Base-by-base conservation (phyloP, 371 early-diverging fungal genomes). In the Mortierella sp. region DNA sequence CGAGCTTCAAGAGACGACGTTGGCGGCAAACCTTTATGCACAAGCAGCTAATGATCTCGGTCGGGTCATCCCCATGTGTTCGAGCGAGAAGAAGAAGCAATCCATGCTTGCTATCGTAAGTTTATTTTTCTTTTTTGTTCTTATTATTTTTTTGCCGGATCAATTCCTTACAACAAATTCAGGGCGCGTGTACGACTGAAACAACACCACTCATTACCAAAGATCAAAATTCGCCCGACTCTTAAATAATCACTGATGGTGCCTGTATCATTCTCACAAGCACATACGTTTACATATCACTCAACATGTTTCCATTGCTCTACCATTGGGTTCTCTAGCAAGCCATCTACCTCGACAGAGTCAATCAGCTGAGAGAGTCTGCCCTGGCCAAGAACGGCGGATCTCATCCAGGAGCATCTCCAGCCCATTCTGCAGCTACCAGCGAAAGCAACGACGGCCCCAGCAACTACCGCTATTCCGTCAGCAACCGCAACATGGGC, bases 51-150 rank as follows among this genome's bases (percentile, higher is more conserved):
- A 78, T 54, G 87, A 87, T 73, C 87, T 87, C 38, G 87, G 76
- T 6, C 76, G 87, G 1, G 87, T 87, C n/a, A 87, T 87, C 35
- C 87, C 87, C 78, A 75, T 87, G 78, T 87, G 87, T 71, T 65
- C 80, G 27, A 87, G 80, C 41, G 87, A 87, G 38, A 87, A 82
- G 81, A 87, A 87, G 78, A 80, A 87, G 72, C 87, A 87, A 55
- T 87, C 87, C 55, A 87, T 87, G 87, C 68, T 83, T 5, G 83
- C 87, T 12, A 87, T 87, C 44, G 87, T 87, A 87, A 78, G 87
- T 83, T 29, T 4, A 11, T 16, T 18, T 35, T 35, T 35, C 35
- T 35, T 35, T 2, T 2, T 2, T 35, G 24, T 44, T 14, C 5
- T 75, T 71, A 1, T 51, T 55, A 49, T 24, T 29, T 29, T 60